Evolutionary conservation across 495 filamentous ascomycete species (phyloP).

Genomic region (Annulohypoxylon maeteangense): DNA sequence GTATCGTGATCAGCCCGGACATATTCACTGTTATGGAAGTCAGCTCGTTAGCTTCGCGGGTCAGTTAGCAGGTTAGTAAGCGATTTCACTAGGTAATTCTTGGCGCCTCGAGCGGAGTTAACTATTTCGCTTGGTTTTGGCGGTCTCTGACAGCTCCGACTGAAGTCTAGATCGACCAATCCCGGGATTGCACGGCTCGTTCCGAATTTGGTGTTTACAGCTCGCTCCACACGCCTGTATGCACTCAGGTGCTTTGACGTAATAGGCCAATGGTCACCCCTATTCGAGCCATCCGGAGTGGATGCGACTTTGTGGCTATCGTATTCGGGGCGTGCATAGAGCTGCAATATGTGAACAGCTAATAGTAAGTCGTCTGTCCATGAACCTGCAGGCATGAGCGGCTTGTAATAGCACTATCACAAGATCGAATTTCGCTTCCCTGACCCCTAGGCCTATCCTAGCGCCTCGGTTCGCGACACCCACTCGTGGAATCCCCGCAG

Average conservation of each 20-base stretch:
- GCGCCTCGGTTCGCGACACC: conserved; percentile 1
- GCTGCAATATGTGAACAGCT: conserved; percentile 5
- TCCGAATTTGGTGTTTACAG: conserved; percentile 21
- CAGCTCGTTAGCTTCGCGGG: conserved; percentile 28
- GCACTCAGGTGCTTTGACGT: neutral
- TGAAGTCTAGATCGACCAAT: conserved; percentile 8
- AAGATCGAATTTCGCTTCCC: conserved; percentile 19
- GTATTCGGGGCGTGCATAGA: conserved; percentile 32
- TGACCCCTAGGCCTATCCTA: neutral
- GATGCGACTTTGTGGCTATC: conserved; percentile 16
- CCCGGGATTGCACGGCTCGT: conserved; percentile 17
- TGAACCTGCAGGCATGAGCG: neutral
- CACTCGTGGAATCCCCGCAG: conserved; percentile 7
- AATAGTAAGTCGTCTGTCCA: neutral
- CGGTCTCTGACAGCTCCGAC: conserved; percentile 3
- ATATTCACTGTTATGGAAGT: conserved; percentile 23
- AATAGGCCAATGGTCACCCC: neutral
- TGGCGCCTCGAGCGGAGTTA: conserved; percentile 1
- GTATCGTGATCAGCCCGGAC: conserved; percentile 30
- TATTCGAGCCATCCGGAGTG: conserved; percentile 4
- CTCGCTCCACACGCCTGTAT: neutral
- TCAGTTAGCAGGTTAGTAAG: conserved; percentile 11
- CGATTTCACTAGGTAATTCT: neutral
- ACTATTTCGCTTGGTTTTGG: neutral
- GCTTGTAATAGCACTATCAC: conserved; percentile 18